Percentiles rank a stretch among this genome's conserved stretches.
Evolutionary conservation across 2,329 filamentous ascomycete genomes (phyloP).

Genomic region (Xenoacremonium recifei): DNA sequence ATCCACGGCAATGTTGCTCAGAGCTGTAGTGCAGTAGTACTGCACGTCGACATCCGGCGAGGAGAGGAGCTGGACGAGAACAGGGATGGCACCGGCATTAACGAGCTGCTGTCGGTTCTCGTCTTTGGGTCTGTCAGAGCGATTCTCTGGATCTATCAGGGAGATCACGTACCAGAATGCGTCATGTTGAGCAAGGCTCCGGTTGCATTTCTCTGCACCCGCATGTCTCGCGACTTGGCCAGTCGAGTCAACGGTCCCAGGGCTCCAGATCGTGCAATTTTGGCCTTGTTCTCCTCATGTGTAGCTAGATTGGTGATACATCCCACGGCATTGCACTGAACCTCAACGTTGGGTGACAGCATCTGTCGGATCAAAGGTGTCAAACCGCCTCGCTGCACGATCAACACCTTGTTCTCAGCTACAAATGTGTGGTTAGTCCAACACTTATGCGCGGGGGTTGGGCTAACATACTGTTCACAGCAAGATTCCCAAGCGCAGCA

Average conservation of each 20-base stretch:
- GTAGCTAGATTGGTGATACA: slow-evolving; percentile 98
- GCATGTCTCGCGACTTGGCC: slow-evolving; percentile 97
- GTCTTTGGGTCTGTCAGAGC: slow-evolving; percentile 53
- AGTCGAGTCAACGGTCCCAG: slow-evolving; percentile 86
- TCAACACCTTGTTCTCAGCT: slow-evolving; percentile 98
- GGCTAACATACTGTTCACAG: slow-evolving; percentile 79
- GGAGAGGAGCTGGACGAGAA: slow-evolving; percentile 90
- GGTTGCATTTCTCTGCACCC: slow-evolving; percentile 95
- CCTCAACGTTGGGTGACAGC: slow-evolving; percentile 96
- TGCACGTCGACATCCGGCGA: slow-evolving; percentile 96
- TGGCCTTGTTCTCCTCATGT: slow-evolving; percentile 98
- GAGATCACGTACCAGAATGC: slow-evolving; percentile 72
- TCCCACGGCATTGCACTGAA: slow-evolving; percentile 97
- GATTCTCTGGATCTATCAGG: background rate
- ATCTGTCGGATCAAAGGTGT: slow-evolving; percentile 94
- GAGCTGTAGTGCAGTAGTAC: slow-evolving; percentile 97
- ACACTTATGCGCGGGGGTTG: no score
- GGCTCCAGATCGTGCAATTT: slow-evolving; percentile 93
- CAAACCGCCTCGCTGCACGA: slow-evolving; percentile 88
- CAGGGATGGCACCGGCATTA: slow-evolving; percentile 95
- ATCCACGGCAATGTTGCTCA: slow-evolving; percentile 98
- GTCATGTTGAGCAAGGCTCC: slow-evolving; percentile 98
- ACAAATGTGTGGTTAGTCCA: slow-evolving; percentile 40
- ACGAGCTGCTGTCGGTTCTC: slow-evolving; percentile 98
- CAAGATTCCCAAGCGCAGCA: slow-evolving; percentile 91